Conservation (phyloP, 257 asterid species). For the Capsicum pubescens region DNA sequence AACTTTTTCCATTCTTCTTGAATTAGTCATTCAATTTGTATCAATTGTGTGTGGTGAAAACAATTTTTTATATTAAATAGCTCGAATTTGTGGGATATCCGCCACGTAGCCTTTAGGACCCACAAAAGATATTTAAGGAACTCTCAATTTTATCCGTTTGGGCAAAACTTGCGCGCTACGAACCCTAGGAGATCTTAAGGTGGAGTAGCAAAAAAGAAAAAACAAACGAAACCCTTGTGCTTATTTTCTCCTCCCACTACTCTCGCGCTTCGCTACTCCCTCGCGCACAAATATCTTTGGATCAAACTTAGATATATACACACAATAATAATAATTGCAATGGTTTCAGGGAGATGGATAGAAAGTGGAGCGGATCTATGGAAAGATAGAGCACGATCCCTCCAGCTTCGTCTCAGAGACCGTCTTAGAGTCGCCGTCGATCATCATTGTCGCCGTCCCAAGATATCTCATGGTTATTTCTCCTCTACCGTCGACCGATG, state of each 20-base stretch:
- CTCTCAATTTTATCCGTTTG: not conserved
- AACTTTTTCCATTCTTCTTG: too few relatives aligned
- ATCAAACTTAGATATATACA: not conserved
- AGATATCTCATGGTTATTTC: slow-evolving; percentile 50
- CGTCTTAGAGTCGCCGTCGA: slow-evolving; percentile 84
- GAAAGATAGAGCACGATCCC: slow-evolving; percentile 74
- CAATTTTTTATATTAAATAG: not conserved
- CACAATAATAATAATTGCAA: too few relatives aligned
- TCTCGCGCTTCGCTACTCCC: slow-evolving; percentile 33
- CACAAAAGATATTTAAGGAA: slow-evolving; percentile 25
- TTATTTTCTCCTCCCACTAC: not conserved
- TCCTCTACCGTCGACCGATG: slow-evolving; percentile 61
- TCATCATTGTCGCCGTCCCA: slow-evolving; percentile 58
- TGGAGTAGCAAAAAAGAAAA: not conserved
- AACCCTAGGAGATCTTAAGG: not conserved
- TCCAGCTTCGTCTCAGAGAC: slow-evolving; percentile 68
- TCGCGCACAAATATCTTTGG: slow-evolving; percentile 28
- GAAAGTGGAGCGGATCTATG: slow-evolving; percentile 73
- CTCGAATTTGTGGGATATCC: not conserved
- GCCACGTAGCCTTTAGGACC: slow-evolving; percentile 22
- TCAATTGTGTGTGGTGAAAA: too few relatives aligned
- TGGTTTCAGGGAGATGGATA: slow-evolving; percentile 73
- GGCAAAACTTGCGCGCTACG: not conserved
- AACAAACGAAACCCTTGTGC: not conserved
- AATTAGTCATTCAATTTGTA: too few relatives aligned